These are phyloP conservation scores for Termitomyces sp. DNA, from an alignment of 768 basidiomycete genomes.

Conservation along the genomic window DNA sequence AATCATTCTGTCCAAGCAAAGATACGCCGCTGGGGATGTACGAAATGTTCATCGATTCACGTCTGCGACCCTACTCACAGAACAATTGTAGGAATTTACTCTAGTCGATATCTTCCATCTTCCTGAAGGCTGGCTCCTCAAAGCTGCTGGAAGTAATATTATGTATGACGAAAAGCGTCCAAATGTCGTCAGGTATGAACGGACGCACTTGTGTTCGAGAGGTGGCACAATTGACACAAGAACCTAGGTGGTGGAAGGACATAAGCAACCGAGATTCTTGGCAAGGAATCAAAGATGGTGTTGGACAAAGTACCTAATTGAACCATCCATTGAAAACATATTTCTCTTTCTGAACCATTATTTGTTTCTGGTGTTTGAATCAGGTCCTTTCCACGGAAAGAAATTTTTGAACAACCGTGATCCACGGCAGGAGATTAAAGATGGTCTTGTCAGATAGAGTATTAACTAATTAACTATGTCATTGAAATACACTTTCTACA, in stretches of 20 bases:
- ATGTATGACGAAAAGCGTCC: constrained; percentile 9
- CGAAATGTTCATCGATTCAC: constrained; percentile 9
- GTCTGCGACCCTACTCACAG: neutral
- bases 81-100: constrained; percentile 7
- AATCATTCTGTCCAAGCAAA: constrained; percentile 43
- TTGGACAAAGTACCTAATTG: neutral
- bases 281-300: constrained; percentile 19
- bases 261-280: constrained; percentile 16
- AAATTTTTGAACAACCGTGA: neutral
- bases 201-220: neutral
- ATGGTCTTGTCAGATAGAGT: neutral
- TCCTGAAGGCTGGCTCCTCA: constrained; percentile 13
- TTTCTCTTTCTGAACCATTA: neutral
- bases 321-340: neutral
- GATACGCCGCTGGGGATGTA: constrained; percentile 52
- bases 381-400: neutral
- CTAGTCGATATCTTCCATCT: constrained; percentile 18
- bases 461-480: neutral
- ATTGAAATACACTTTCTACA: neutral
- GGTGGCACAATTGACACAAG: neutral
- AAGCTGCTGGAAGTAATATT: constrained; percentile 10
- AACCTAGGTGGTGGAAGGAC: constrained; percentile 18
- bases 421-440: neutral
- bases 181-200: constrained; percentile 12
- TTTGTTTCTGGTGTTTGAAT: neutral